Base-by-base conservation (phyloP, 768 basidiomycete genomes). In the Pleurotus djamor region DNA sequence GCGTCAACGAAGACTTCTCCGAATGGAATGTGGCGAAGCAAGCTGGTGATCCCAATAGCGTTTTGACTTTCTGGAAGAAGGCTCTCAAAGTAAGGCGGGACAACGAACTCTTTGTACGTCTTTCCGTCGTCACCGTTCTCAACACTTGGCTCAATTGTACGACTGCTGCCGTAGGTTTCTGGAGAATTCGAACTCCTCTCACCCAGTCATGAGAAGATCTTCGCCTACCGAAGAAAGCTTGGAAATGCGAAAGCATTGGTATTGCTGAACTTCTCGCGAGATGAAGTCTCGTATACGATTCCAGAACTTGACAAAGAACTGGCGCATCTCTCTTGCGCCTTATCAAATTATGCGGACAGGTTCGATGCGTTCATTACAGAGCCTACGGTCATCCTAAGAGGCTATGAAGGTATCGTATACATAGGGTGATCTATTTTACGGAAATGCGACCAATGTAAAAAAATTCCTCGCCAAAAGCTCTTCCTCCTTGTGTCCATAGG, bases 1-100 rank as follows among this genome's bases (percentile, higher is more conserved):
- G 86, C 32, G 82, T 87, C 7, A 86, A 89, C 64, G 86, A 88
- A 45, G 87, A 90, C 64, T 88, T 83, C 65, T 57, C 61, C n/a
- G 61, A 61, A 0, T 88, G 85, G 81, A 91, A 89, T 64, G 86
- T 75, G 13, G 75, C 65, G 1, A 69, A 65, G 9, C 83, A 90
- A 69, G 41, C 75, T 12, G 61, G 65, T 0, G 81, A 88, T 59
- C 62, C 70, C 0, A 63, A 73, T 17, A 88, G 85, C 64, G 85
- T 87, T 2, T 74, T 74, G 48, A 66, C 74, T 1, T 91, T 90
- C 68, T 91, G 83, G 79, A 84, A 84, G 67, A 68, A 71, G 17
- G 80, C 86, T 8, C 66, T 91, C 36, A 61, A 58, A 13, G 58
- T 85, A 4, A 76, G 89, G 28, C 87, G 87, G 64, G 68, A 74